These are phyloP conservation scores for Dictyostelium purpureum DNA, from an alignment of 78 protist species.

Conservation along the genomic window DNA sequence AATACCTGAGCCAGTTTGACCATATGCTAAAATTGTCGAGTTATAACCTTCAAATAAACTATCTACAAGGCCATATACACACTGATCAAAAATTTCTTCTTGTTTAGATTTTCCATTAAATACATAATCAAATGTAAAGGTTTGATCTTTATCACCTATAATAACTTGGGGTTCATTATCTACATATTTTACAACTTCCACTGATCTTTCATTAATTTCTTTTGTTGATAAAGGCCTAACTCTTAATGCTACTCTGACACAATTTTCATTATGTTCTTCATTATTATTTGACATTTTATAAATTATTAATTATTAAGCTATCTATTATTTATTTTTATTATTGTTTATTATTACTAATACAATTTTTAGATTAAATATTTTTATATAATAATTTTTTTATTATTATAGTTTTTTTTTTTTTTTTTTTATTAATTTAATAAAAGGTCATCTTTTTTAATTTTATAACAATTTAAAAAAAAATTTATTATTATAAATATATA, in stretches of 20 bases:
- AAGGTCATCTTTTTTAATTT: no score
- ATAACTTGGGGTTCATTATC: conserved; percentile 59
- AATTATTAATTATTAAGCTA: not conserved
- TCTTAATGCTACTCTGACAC: conserved; percentile 75
- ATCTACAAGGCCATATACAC: conserved; percentile 73
- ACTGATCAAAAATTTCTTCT: conserved; percentile 51
- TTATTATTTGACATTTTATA: not conserved
- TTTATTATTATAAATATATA: no score
- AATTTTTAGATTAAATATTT: no score
- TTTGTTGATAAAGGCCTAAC: conserved; percentile 76
- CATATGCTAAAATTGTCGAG: conserved; percentile 87
- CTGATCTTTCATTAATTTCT: conserved; percentile 48
- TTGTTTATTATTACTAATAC: not conserved
- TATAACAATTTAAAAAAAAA: no score
- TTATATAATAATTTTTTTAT: no score
- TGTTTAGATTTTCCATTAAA: conserved; percentile 42
- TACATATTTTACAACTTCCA: conserved; percentile 52
- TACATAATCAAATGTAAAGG: conserved; percentile 78
- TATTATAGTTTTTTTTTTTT: not conserved
- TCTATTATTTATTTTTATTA: not conserved
- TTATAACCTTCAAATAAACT: conserved; percentile 81
- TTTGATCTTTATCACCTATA: conserved; percentile 74
- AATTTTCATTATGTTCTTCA: conserved; percentile 3
- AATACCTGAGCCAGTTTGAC: conserved; percentile 84
- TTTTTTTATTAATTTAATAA: no score